phyloP scores from a whole-genome alignment of 2,329 filamentous ascomycete species.

The Alternaria sp. region DNA sequence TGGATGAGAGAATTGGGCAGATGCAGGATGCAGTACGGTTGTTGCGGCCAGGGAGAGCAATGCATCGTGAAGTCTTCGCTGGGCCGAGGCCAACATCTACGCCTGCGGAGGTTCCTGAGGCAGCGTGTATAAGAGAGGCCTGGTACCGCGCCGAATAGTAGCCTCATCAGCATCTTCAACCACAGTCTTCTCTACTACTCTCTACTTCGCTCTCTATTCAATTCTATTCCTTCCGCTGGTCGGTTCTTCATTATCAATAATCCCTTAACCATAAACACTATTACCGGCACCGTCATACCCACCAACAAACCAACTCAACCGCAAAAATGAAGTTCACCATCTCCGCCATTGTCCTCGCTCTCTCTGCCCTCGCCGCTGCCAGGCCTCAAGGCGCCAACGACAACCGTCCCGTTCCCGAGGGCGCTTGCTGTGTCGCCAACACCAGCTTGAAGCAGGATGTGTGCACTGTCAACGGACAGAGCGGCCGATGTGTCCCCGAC shows the following conservation, averaged over 20 bases:
- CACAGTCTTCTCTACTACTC: constrained; percentile 2
- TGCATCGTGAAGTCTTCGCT: constrained; percentile 3
- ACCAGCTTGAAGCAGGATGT: constrained; percentile 41
- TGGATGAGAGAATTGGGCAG: neutral
- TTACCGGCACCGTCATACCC: neutral
- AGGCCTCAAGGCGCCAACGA: constrained; percentile 24
- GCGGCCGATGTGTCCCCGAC: constrained; percentile 35
- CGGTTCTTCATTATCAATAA: constrained; percentile 14
- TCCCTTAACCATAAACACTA: neutral
- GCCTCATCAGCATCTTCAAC: constrained; percentile 11
- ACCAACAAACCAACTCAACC: neutral
- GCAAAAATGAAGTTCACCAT: constrained; percentile 33
- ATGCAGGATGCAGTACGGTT: constrained; percentile 1
- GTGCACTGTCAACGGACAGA: constrained; percentile 36
- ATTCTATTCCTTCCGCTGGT: constrained; percentile 8
- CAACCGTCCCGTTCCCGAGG: constrained; percentile 31
- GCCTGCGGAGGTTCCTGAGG: neutral
- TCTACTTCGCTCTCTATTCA: neutral
- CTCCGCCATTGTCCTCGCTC: constrained; percentile 23
- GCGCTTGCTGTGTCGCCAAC: constrained; percentile 33
- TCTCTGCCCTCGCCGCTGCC: constrained; percentile 27
- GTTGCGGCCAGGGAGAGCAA: neutral
- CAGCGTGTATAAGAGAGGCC: constrained; percentile 7
- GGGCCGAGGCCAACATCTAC: neutral
- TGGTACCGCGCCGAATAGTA: neutral